These are phyloP conservation scores for Neonectria neomacrospora DNA, from an alignment of 2,329 filamentous ascomycete genomes.

Conservation along the genomic window DNA sequence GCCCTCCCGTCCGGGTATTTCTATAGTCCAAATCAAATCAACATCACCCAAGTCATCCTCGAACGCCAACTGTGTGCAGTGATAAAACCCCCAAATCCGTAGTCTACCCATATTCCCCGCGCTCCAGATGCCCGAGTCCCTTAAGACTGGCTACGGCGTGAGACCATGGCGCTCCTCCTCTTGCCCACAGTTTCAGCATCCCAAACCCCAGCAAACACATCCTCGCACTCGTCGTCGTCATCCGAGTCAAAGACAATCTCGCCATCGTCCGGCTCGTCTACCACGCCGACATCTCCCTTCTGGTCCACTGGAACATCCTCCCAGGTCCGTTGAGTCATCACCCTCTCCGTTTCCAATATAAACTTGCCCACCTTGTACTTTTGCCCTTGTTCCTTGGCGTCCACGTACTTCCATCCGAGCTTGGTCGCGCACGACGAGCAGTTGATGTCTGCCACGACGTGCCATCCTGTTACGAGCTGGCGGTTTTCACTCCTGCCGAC, in stretches of 20 bases:
- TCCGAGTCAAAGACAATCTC: slow-evolving; percentile 69
- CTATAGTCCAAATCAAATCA: slow-evolving; percentile 15
- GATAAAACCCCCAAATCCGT: slow-evolving; percentile 8
- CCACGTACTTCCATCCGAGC: slow-evolving; percentile 76
- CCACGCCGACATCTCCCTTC: slow-evolving; percentile 15
- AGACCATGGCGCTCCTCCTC: slow-evolving; percentile 55
- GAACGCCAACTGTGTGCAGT: slow-evolving; percentile 34
- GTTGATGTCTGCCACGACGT: slow-evolving; percentile 72
- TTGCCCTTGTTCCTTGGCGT: slow-evolving; percentile 68
- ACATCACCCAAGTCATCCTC: slow-evolving; percentile 27
- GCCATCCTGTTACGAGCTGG: slow-evolving; percentile 70
- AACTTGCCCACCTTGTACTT: slow-evolving; percentile 77
- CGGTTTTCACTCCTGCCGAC: slow-evolving; percentile 66
- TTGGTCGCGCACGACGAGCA: slow-evolving; percentile 66
- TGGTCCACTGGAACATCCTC: slow-evolving; percentile 48
- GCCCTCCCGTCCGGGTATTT: slow-evolving; percentile 36
- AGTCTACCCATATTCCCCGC: background rate
- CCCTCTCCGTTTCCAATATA: slow-evolving; percentile 71
- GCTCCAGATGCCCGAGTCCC: slow-evolving; percentile 13
- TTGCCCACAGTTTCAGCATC: slow-evolving; percentile 62
- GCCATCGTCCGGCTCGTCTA: slow-evolving; percentile 30
- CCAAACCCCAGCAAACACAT: slow-evolving; percentile 72
- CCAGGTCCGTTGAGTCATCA: slow-evolving; percentile 65
- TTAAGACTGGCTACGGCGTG: slow-evolving; percentile 40
- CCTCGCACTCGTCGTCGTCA: slow-evolving; percentile 74